These are phyloP conservation scores for Tripterygium wilfordii DNA, from an alignment of 177 flowering plant genomes.

Conservation along the genomic window DNA sequence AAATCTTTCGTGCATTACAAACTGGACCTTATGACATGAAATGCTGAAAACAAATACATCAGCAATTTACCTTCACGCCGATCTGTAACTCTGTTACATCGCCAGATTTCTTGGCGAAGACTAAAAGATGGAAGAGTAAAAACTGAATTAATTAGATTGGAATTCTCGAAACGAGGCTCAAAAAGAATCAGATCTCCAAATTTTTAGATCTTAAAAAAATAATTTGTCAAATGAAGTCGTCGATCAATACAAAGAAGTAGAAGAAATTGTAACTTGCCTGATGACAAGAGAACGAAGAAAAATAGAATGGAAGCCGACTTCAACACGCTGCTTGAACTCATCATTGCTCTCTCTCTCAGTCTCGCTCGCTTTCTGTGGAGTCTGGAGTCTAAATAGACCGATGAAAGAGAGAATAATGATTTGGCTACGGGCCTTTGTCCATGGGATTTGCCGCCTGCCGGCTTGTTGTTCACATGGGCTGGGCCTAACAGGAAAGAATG, in stretches of 20 bases:
- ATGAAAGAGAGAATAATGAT: too few relatives aligned
- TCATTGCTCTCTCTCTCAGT: neutral
- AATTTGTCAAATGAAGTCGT: neutral
- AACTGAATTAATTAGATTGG: neutral
- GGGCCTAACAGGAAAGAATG: too few relatives aligned
- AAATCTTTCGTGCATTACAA: too few relatives aligned
- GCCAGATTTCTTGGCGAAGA: constrained; percentile 48
- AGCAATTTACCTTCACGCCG: constrained; percentile 65
- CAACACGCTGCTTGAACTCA: neutral
- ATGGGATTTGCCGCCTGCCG: too few relatives aligned
- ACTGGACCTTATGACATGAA: too few relatives aligned
- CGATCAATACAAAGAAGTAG: neutral
- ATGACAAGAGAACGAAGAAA: constrained; percentile 1
- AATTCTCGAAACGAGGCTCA: neutral
- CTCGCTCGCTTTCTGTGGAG: neutral
- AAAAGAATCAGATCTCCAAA: constrained; percentile 1
- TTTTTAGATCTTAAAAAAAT: neutral
- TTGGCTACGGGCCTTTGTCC: too few relatives aligned
- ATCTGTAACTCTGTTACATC: constrained; percentile 80
- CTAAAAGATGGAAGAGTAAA: constrained; percentile 21
- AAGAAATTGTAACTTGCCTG: neutral
- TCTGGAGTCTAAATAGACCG: too few relatives aligned
- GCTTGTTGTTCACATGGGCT: too few relatives aligned
- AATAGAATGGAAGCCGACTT: neutral
- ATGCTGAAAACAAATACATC: neutral